Evolutionary conservation across 1,284 basidiomycete species (phyloP).

Genomic region (Mycena sp.): DNA sequence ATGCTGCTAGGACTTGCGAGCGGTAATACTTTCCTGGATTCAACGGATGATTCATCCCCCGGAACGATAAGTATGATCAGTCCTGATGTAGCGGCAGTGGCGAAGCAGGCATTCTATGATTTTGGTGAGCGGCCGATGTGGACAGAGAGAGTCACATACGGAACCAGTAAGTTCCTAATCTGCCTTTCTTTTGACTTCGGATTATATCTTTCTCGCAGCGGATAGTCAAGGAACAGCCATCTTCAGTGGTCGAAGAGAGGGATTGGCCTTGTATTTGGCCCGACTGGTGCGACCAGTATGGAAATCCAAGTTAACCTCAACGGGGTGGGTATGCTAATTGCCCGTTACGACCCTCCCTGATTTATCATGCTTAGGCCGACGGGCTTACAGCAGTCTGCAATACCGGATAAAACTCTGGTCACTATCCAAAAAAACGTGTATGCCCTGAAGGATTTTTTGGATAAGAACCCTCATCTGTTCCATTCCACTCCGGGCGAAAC

Average conservation of each 20-base stretch:
- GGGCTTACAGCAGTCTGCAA: conserved; percentile 61
- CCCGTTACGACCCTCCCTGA: conserved; percentile 18
- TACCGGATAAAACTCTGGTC: conserved; percentile 72
- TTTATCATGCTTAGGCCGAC: conserved; percentile 44
- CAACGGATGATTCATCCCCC: conserved; percentile 53
- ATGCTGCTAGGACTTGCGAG: conserved; percentile 88
- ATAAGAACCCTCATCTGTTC: conserved; percentile 82
- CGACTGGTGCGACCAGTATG: conserved; percentile 89
- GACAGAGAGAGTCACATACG: conserved; percentile 79
- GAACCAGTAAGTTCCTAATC: conserved; percentile 48
- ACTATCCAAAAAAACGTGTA: conserved; percentile 83
- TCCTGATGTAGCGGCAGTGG: conserved; percentile 70
- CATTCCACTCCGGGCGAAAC: conserved; percentile 78
- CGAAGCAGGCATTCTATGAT: conserved; percentile 86
- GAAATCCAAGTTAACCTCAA: conserved; percentile 79
- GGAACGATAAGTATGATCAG: conserved; percentile 61
- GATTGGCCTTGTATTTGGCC: conserved; percentile 88
- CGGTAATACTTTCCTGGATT: conserved; percentile 78
- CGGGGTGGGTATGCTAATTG: conserved; percentile 53
- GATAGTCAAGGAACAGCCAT: conserved; percentile 78
- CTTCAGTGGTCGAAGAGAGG: conserved; percentile 92
- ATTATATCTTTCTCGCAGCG: conserved; percentile 47
- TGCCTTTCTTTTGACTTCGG: background rate
- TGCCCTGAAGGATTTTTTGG: conserved; percentile 79
- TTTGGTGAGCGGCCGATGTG: conserved; percentile 84